A percentile compares a stretch with the other conserved stretches of the same genome.
These are phyloP conservation scores for Niveomyces coronatus DNA, from an alignment of 2,329 filamentous ascomycete genomes.

Conservation along the genomic window DNA sequence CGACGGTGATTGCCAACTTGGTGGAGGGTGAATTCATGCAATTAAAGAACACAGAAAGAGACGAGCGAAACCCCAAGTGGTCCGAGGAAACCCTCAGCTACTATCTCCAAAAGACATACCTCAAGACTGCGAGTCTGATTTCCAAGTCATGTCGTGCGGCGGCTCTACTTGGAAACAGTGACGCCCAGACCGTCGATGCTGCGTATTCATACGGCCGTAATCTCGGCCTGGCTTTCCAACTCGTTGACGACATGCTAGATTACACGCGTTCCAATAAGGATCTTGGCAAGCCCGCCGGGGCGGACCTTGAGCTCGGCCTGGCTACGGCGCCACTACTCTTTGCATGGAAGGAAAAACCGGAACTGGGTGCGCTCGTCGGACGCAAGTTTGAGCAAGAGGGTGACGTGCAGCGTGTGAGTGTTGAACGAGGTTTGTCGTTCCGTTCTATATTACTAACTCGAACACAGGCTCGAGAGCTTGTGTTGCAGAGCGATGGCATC, in stretches of 20 bases:
- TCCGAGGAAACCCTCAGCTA: slow-evolving; percentile 84
- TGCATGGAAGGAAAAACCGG: slow-evolving; percentile 82
- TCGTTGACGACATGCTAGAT: slow-evolving; percentile 96
- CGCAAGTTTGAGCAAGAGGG: slow-evolving; percentile 79
- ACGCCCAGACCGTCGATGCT: slow-evolving; percentile 73
- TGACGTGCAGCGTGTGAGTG: slow-evolving; percentile 73
- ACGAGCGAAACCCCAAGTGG: slow-evolving; percentile 76
- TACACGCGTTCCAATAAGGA: slow-evolving; percentile 81
- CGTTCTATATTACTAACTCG: background rate
- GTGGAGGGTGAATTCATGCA: slow-evolving; percentile 99
- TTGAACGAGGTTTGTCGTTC: background rate
- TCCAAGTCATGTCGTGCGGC: slow-evolving; percentile 91
- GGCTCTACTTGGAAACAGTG: slow-evolving; percentile 70
- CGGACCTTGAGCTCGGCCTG: slow-evolving; percentile 84
- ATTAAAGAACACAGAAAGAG: slow-evolving; percentile 85
- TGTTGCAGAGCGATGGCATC: slow-evolving; percentile 73
- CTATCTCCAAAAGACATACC: slow-evolving; percentile 95
- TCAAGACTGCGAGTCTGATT: slow-evolving; percentile 93
- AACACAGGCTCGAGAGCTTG: slow-evolving; percentile 71
- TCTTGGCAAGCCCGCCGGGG: slow-evolving; percentile 88
- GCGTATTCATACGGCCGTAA: slow-evolving; percentile 92
- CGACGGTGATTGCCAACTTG: slow-evolving; percentile 93
- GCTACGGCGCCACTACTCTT: slow-evolving; percentile 91
- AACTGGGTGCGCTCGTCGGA: slow-evolving; percentile 79
- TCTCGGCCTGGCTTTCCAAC: slow-evolving; percentile 86